Base-by-base conservation (phyloP, 768 basidiomycete genomes). In the Tylopilus felleus region DNA sequence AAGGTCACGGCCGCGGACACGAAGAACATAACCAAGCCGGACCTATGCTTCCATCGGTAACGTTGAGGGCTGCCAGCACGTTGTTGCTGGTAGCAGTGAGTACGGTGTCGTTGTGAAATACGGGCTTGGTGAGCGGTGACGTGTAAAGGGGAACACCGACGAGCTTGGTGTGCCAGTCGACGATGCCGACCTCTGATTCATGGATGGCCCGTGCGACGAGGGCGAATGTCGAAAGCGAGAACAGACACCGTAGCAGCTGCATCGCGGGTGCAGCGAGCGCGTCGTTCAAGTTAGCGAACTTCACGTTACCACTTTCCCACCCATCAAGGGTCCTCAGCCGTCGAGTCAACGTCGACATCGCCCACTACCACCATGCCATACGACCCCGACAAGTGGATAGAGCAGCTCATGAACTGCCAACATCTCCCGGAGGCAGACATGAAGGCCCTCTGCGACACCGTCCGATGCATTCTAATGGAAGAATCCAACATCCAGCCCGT, bases 401-500 rank as follows among this genome's bases (percentile, higher is more conserved):
- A 82, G 25, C 90, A 93, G 64, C 85, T 98, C 55, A 85, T 85
- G 75, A 73, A 81, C 60, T 97, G 94, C 76, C 82, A 86, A 58
- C 86, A 92, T 61, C 88, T 99, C 47, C 82, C 90, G 16, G 97
- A 99, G 73, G 68, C 82, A 12, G 92, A 96, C 60, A 97, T 99
- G 84, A 96, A 94, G 68, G 75, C 86, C 40, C 84, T 99, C 46
- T 98, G 96, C 77, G 83, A 93, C 53, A 84, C 86, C 56, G 94
- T 98, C 21, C 84, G 92, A 47, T 81, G 86, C 45, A 86, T 95
- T 45, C 80, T 97, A 35, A 86, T 98, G 69, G 96, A 99, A 70
- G 96, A 99, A 70, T 93, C 89, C 51, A 99, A 98, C 68, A 95
- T 98, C 52, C 94, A 98, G 66, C 95, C 95, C 29, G 92, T 99